Evolutionary conservation across 192 early-diverging fungal species (phyloP), one percentile per base, ranked within the genome.

Genomic region (Spinellus fusiger): DNA sequence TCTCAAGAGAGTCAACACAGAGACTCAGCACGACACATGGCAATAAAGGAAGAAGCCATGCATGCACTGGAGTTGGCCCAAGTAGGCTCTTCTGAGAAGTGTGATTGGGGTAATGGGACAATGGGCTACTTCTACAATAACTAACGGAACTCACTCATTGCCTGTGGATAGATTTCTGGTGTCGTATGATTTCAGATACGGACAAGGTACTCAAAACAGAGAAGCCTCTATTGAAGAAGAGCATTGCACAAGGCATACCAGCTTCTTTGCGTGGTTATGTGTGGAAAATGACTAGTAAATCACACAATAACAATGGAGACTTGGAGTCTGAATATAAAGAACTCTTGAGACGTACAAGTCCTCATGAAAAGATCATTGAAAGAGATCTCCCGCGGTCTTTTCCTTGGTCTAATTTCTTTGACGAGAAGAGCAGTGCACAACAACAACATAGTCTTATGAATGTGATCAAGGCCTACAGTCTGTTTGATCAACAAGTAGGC

Each of bases 341-440:
- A 22, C 76, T 98, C 49, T 69, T 94, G 22, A 83, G 79, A 48
- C 65, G 72, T 5, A 73, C 79, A 9, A 82, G 81, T 32, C 44
- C 69, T 26, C 85, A 93, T 71, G 96, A 98, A 69, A 98, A 98
- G 71, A 77, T 91, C 62, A 98, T 98, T 47, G 75, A 77, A 26
- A 78, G 91, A 25, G 96, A 99, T 73, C 73, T 99, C 47, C 84
- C 86, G 51, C 84, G 96, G 26, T 97, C 96, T 13, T 97, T 97
- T 78, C 95, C 94, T 0, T 84, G 82, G 46, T 84, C 89, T 55
- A 82, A 87, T 44, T 93, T 87, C 61, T 99, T 97, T 68, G 68
- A 79, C 56, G 68, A 81, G 54, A 65, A 78, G 9, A 64, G 77
- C 1, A 80, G 79, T 22, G 92, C 92, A 22, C 82, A 84, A 5